Conservation (phyloP, 805 yeast species). For the Wickerhamomyces xylosicus region DNA sequence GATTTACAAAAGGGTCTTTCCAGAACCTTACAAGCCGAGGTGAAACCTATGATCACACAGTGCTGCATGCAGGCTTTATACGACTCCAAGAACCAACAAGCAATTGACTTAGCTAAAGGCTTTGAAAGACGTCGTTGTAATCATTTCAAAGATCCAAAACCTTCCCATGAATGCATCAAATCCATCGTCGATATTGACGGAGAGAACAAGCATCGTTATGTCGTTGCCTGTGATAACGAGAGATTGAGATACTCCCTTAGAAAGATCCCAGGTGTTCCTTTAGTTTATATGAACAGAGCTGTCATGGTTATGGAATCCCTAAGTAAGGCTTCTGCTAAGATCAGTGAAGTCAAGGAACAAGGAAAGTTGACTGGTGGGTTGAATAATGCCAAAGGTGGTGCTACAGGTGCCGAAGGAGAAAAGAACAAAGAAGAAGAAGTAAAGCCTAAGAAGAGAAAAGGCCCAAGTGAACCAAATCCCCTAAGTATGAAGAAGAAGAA, state of each 20-base stretch:
- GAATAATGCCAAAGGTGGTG: constrained; percentile 40
- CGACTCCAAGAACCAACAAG: constrained; percentile 56
- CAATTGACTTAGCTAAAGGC: constrained; percentile 70
- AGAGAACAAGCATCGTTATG: constrained; percentile 80
- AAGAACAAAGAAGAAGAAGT: constrained; percentile 13
- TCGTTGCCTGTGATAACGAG: constrained; percentile 77
- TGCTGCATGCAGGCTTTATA: constrained; percentile 88
- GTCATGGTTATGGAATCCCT: constrained; percentile 96
- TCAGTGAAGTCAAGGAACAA: constrained; percentile 43
- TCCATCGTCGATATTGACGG: constrained; percentile 63
- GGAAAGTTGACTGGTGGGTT: constrained; percentile 70
- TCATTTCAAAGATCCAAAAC: constrained; percentile 56
- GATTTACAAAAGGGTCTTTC: constrained; percentile 75
- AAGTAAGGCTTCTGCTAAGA: constrained; percentile 53
- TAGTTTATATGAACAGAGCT: constrained; percentile 77
- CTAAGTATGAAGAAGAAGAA: constrained; percentile 77
- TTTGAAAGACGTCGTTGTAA: constrained; percentile 92
- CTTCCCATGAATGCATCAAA: constrained; percentile 68
- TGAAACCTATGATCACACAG: constrained; percentile 89
- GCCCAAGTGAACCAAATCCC: constrained; percentile 84
- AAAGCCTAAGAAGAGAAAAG: constrained; percentile 40
- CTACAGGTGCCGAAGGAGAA: constrained; percentile 27
- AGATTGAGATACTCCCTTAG: constrained; percentile 61
- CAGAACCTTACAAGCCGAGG: constrained; percentile 75
- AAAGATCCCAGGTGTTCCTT: constrained; percentile 79